A percentile compares a stretch with the other conserved stretches of the same genome.
Evolutionary conservation across 768 basidiomycete genomes (phyloP).

Genomic region (Pleurotus ostreatus): DNA sequence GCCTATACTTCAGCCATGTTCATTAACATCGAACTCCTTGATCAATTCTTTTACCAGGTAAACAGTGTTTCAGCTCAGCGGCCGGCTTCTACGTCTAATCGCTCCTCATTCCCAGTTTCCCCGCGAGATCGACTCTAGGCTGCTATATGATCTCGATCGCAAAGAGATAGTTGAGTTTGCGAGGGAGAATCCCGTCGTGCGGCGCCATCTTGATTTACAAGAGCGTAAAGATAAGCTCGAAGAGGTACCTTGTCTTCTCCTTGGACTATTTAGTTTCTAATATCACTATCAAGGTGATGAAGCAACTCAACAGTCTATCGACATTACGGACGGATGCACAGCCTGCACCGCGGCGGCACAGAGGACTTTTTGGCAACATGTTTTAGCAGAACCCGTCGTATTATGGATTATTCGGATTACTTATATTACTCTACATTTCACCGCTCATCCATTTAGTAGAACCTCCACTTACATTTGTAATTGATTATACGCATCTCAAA

Average conservation of each 20-base stretch:
- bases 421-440: not conserved
- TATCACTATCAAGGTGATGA: slow-evolving; percentile 67
- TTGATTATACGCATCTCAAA: slow-evolving; percentile 8
- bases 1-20: slow-evolving; percentile 97
- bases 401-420: not conserved
- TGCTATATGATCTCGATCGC: slow-evolving; percentile 91
- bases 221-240: slow-evolving; percentile 97
- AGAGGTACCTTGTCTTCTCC: slow-evolving; percentile 47
- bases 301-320: slow-evolving; percentile 88
- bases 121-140: slow-evolving; percentile 90
- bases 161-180: slow-evolving; percentile 89
- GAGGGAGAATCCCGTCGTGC: slow-evolving; percentile 88
- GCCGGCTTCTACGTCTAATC: slow-evolving; percentile 6
- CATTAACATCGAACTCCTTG: slow-evolving; percentile 96
- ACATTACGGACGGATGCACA: slow-evolving; percentile 83
- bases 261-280: not conserved
- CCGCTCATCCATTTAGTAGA: slow-evolving; percentile 7
- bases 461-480: slow-evolving; percentile 5
- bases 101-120: slow-evolving; percentile 64
- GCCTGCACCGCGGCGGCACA: slow-evolving; percentile 65
- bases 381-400: slow-evolving; percentile 35
- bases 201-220: slow-evolving; percentile 87
- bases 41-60: slow-evolving; percentile 98
- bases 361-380: slow-evolving; percentile 76
- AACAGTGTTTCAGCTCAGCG: slow-evolving; percentile 14